phyloP scores from a whole-genome alignment of 768 basidiomycete species.

The Zangia roseola region DNA sequence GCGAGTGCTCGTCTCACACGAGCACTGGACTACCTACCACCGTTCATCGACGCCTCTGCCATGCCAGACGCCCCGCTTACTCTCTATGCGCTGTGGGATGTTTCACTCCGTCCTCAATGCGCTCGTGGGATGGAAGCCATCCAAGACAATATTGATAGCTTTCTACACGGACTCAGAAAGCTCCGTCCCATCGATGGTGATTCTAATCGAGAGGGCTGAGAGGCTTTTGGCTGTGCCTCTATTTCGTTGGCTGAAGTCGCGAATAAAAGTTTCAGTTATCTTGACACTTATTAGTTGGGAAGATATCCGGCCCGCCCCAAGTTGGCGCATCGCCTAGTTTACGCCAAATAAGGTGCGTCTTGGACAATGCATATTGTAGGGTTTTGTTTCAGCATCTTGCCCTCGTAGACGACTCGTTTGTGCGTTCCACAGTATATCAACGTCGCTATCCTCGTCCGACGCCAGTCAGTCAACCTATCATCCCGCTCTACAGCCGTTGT shows the following conservation, averaged over 20 bases:
- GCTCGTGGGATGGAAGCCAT: constrained; percentile 52
- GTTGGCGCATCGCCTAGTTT: constrained; percentile 73
- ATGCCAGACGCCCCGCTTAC: constrained; percentile 26
- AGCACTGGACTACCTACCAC: too few relatives aligned
- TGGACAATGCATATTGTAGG: too few relatives aligned
- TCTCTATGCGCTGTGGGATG: constrained; percentile 53
- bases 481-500: constrained; percentile 48
- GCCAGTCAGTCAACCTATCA: constrained; percentile 42
- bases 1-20: too few relatives aligned
- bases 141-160: constrained; percentile 70
- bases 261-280: constrained; percentile 56
- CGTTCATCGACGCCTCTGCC: constrained; percentile 1
- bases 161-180: constrained; percentile 61
- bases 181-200: constrained; percentile 47
- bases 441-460: constrained; percentile 1
- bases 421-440: constrained; percentile 32
- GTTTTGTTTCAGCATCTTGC: neutral
- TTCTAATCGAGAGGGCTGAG: constrained; percentile 67
- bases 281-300: constrained; percentile 69
- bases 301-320: constrained; percentile 67
- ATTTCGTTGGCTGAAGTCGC: constrained; percentile 73
- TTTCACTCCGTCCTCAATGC: constrained; percentile 61
- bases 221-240: constrained; percentile 69
- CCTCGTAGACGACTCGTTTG: constrained; percentile 52
- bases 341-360: constrained; percentile 53